Evolutionary conservation across 768 basidiomycete genomes (phyloP).

Genomic region (Omphalotus guepiniiformis): DNA sequence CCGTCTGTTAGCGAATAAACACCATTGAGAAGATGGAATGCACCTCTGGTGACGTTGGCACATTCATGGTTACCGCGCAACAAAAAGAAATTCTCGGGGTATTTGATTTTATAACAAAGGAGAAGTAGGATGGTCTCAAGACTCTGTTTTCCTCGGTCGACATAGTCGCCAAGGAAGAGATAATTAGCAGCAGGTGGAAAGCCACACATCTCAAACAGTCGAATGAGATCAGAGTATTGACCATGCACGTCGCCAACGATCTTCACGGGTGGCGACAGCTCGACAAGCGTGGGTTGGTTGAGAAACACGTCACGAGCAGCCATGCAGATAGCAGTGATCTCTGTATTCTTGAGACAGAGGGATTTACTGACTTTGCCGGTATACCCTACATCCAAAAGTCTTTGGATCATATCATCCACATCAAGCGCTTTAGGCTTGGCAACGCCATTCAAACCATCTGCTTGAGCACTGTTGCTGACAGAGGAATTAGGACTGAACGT

Average conservation of each 20-base stretch:
- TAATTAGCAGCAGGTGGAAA: slow-evolving; percentile 97
- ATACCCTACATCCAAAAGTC: slow-evolving; percentile 94
- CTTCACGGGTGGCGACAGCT: slow-evolving; percentile 97
- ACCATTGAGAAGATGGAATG: slow-evolving; percentile 22
- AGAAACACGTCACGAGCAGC: slow-evolving; percentile 96
- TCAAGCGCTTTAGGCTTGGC: slow-evolving; percentile 76
- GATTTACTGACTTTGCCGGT: slow-evolving; percentile 98
- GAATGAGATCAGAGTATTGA: slow-evolving; percentile 97
- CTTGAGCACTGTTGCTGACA: slow-evolving; percentile 33
- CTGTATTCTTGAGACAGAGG: slow-evolving; percentile 90
- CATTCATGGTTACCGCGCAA: slow-evolving; percentile 98
- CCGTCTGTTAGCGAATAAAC: slow-evolving; percentile 12
- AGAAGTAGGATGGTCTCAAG: slow-evolving; percentile 96
- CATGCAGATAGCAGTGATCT: slow-evolving; percentile 91
- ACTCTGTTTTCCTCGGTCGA: slow-evolving; percentile 97
- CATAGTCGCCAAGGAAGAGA: slow-evolving; percentile 98
- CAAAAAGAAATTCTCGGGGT: slow-evolving; percentile 99
- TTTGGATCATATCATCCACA: slow-evolving; percentile 97
- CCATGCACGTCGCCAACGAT: slow-evolving; percentile 99
- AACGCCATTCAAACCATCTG: slow-evolving; percentile 43
- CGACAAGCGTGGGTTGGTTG: slow-evolving; percentile 93
- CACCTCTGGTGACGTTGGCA: slow-evolving; percentile 97
- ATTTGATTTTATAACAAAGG: slow-evolving; percentile 99
- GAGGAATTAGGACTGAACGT: slow-evolving; percentile 52
- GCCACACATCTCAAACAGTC: slow-evolving; percentile 99